These are phyloP conservation scores for Alloteropsis angusta DNA, from an alignment of 202 grass and related monocot genomes.

Conservation along the genomic window DNA sequence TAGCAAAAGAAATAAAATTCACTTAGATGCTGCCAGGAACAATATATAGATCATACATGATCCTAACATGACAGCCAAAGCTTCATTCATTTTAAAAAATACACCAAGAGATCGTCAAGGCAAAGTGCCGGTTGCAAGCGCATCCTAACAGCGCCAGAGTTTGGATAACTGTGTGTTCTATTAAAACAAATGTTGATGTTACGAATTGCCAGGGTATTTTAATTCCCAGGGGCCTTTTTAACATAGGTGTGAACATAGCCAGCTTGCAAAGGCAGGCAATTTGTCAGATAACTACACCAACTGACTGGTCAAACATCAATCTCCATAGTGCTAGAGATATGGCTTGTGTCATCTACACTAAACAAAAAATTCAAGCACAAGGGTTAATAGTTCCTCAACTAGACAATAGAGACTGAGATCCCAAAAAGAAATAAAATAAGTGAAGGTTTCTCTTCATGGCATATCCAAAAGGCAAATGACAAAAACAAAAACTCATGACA, in stretches of 20 bases:
- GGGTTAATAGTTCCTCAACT: not conserved
- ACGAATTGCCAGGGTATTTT: not conserved
- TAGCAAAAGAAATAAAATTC: not conserved
- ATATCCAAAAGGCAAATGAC: not conserved
- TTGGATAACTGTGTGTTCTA: not conserved
- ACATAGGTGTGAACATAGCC: not conserved
- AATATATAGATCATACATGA: constrained; percentile 9
- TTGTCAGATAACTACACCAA: not conserved
- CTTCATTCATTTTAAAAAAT: not conserved
- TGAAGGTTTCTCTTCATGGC: not conserved
- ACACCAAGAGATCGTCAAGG: not conserved
- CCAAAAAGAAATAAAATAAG: not conserved
- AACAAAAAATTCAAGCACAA: not conserved
- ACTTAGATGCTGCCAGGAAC: not conserved
- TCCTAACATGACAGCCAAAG: not conserved
- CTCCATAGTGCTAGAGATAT: not conserved
- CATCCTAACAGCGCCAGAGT: not conserved
- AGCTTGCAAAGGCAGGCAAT: not conserved
- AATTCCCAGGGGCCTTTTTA: not conserved
- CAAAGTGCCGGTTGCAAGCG: not conserved
- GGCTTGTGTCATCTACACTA: not conserved
- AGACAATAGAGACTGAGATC: not conserved
- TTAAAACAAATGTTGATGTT: not conserved
- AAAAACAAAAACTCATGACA: not conserved
- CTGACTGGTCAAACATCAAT: not conserved